These are phyloP conservation scores for Fonsecaea nubica DNA, from an alignment of 2,329 filamentous ascomycete genomes.

Conservation along the genomic window DNA sequence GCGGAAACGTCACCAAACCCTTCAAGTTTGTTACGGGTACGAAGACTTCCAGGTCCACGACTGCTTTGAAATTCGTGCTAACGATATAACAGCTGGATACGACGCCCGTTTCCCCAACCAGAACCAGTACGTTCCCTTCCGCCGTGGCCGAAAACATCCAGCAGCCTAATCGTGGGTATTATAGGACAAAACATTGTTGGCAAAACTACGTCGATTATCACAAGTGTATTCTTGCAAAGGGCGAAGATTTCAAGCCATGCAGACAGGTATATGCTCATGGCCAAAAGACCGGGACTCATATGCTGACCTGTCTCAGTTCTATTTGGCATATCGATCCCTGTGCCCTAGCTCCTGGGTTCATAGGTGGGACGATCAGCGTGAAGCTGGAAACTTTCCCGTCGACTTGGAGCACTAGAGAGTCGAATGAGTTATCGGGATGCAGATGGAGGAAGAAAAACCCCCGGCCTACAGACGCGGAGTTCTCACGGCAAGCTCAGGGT, in stretches of 20 bases:
- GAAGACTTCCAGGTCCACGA: constrained; percentile 20
- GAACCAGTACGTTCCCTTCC: constrained; percentile 64
- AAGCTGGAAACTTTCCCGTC: constrained; percentile 63
- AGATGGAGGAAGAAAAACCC: not conserved
- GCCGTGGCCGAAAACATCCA: constrained; percentile 9
- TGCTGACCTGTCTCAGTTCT: constrained; percentile 70
- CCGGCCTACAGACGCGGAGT: constrained; percentile 5
- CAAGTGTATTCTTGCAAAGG: constrained; percentile 98
- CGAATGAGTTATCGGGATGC: constrained; percentile 1
- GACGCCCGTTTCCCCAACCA: constrained; percentile 98
- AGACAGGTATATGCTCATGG: constrained; percentile 73
- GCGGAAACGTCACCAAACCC: constrained; percentile 89
- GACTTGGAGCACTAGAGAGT: constrained; percentile 38
- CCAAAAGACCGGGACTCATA: constrained; percentile 3
- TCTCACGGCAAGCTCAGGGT: constrained; percentile 9
- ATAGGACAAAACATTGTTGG: constrained; percentile 96
- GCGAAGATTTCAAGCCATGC: constrained; percentile 97
- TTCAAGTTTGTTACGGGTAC: constrained; percentile 74
- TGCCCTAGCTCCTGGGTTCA: constrained; percentile 94
- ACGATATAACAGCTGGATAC: constrained; percentile 67
- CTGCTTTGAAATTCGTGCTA: constrained; percentile 34
- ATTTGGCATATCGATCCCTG: constrained; percentile 92
- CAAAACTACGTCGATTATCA: constrained; percentile 99
- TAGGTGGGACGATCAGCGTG: constrained; percentile 96
- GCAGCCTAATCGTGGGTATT: constrained; percentile 25